These are phyloP conservation scores for Eleusine coracana DNA, from an alignment of 176 grass and related monocot species.

Conservation along the genomic window DNA sequence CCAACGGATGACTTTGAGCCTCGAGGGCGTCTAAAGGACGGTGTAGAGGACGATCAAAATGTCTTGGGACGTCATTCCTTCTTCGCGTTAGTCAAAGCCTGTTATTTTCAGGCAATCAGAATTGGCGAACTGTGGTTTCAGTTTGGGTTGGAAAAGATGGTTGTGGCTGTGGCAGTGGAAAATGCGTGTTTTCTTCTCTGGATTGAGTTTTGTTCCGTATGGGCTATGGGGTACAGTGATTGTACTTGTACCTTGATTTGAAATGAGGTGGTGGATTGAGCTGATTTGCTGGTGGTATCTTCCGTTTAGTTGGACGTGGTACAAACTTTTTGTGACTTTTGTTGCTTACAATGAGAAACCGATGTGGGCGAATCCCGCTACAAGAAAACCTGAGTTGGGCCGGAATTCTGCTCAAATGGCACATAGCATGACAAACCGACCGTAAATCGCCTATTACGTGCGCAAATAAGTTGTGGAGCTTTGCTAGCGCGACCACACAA, in stretches of 20 bases:
- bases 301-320: too few species aligned
- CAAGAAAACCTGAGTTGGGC: not conserved
- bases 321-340: not conserved
- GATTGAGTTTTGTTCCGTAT: not conserved
- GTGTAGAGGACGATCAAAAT: not conserved
- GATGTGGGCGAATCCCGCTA: not conserved
- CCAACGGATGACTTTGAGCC: not conserved
- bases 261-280: not conserved
- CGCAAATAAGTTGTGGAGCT: too few species aligned
- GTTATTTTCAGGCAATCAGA: not conserved
- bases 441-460: too few species aligned
- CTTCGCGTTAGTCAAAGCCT: not conserved
- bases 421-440: too few species aligned
- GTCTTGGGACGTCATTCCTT: not conserved
- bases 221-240: not conserved
- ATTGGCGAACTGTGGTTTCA: not conserved
- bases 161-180: not conserved
- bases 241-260: conserved; percentile 5
- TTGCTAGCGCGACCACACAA: not conserved
- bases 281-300: too few species aligned
- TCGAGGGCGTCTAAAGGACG: not conserved
- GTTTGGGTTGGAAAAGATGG: too few species aligned
- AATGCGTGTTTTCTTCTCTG: not conserved
- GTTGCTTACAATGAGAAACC: too few species aligned
- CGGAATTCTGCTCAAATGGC: too few species aligned